These are phyloP conservation scores for Talaromyces adpressus DNA, from an alignment of 495 filamentous ascomycete genomes.

Conservation along the genomic window DNA sequence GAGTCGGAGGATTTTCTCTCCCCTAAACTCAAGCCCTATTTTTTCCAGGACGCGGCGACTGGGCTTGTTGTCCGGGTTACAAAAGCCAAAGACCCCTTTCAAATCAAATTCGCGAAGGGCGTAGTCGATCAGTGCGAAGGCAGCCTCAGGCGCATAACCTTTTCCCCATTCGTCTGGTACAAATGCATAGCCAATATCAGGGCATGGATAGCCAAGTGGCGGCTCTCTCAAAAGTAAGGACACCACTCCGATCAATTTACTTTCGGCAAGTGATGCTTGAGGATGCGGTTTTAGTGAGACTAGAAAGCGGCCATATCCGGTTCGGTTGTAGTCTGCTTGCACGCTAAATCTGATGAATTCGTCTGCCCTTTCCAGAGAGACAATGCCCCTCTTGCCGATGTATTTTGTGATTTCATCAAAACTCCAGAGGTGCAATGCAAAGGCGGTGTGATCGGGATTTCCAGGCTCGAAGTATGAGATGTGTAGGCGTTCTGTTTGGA, in stretches of 20 bases:
- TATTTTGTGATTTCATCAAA: slow-evolving; percentile 22
- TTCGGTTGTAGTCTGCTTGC: slow-evolving; percentile 18
- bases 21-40: slow-evolving; percentile 23
- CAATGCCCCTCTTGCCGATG: slow-evolving; percentile 16
- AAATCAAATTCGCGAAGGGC: slow-evolving; percentile 15
- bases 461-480: slow-evolving; percentile 23
- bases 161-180: slow-evolving; percentile 23
- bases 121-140: slow-evolving; percentile 21
- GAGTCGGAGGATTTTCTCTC: slow-evolving; percentile 16
- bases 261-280: slow-evolving; percentile 5
- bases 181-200: slow-evolving; percentile 30
- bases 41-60: slow-evolving; percentile 25
- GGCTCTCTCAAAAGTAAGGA: slow-evolving; percentile 23
- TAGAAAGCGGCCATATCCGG: slow-evolving; percentile 24
- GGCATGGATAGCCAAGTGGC: slow-evolving; percentile 14
- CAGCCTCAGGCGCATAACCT: slow-evolving; percentile 34
- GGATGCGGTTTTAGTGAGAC: slow-evolving; percentile 14
- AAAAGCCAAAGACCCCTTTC: slow-evolving; percentile 15
- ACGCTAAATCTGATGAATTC: slow-evolving; percentile 15
- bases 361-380: slow-evolving; percentile 17
- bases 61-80: slow-evolving; percentile 15
- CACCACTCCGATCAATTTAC: slow-evolving; percentile 20
- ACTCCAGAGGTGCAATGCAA: slow-evolving; percentile 28
- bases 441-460: slow-evolving; percentile 23
- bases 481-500: slow-evolving; percentile 25